Evolutionary conservation across 768 basidiomycete genomes (phyloP), one percentile per base, ranked within the genome.

Genomic region (Xerocomellus intermedius): DNA sequence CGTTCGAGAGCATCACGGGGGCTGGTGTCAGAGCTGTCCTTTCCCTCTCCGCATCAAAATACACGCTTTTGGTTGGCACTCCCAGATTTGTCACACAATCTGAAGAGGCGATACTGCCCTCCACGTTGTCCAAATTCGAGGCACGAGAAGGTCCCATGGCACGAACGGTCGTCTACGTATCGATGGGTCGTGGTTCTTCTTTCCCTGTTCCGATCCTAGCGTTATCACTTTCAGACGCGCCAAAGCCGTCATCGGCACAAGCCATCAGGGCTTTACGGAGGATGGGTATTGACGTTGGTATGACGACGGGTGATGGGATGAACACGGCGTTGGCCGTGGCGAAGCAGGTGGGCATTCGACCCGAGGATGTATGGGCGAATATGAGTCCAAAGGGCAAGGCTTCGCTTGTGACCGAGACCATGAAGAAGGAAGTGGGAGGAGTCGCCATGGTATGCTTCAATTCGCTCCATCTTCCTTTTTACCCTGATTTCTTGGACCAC

Each of bases 321-420:
- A 79, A 77, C 5, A 98, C 96, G 4, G 97, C 95, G 3, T 64
- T 85, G 32, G 94, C 95, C 5, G 83, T 98, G 48, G 97, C 96
- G 42, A 83, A 83, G 61, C 86, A 95, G 66, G 89, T 96, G 30
- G 97, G 97, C 0, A 95, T 99, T 63, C 73, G 75, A 32, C 78
- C 85, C 0, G 88, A 91, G 50, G 80, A 85, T 37, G 93, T 99
- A 1, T 94, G 89, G 84, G 89, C 95, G 8, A 84, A 83, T 46
- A 94, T 98, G 82, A 96, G 89, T 63, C 97, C 97, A 2, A 91
- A 93, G 64, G 97, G 97, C 45, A 99, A 99, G 69, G 94, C 94
- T 0, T 81, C 86, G 13, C 81, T 94, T 55, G 80, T 98, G 21
- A 74, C 84, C 3, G 92, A 94, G 60, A 72, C 97, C 43, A 87